Evolutionary conservation across 2,329 filamentous ascomycete genomes (phyloP), one percentile per base, ranked within the genome.

Genomic region (Arthrobotrys entomopaga): DNA sequence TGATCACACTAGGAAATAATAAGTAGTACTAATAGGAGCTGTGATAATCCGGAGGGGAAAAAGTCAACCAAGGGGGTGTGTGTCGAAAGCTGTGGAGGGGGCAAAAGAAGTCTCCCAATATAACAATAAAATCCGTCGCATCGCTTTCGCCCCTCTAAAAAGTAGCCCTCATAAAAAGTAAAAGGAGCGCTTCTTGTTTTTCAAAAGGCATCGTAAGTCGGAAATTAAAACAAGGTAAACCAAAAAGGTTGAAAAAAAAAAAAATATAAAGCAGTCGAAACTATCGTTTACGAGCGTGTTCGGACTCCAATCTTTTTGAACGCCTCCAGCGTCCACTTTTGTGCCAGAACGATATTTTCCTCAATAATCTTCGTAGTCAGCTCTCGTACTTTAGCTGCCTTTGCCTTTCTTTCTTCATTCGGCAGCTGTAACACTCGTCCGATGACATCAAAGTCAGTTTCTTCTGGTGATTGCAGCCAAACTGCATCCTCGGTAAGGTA

Each of bases 271-370:
- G 8, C 7, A 22, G 7, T n/a, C 16, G 46, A 20, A 16, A 20
- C n/a, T 11, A 4, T 56, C 8, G 29, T 34, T 56, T 24, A 67
- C 11, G 53, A 65, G 48, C 67, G 63, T 7, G 70, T 74, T 48
- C 54, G 24, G 20, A 74, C 58, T 48, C 71, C 71, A 29, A 76
- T 63, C 64, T 76, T 77, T 46, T 70, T 58, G 48, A 77, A 58
- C n/a, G 71, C 76, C 19, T 76, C 71, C 15, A 72, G 24, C 34
- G 76, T 74, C 76, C 76, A 93, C 90, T 94, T 94, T 91, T 93
- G 93, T 79, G 93, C 93, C 58, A 91, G 85, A 72, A 93, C 91
- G 77, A 94, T 85, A 3, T 90, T 90, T 6, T 91, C 90, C 79
- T 94, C 91, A 22, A 93, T 87, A 46, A 90, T 86, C 79, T 90